These are phyloP conservation scores for Besnoitia besnoiti DNA, from an alignment of 169 alveolate genomes.

Conservation along the genomic window DNA sequence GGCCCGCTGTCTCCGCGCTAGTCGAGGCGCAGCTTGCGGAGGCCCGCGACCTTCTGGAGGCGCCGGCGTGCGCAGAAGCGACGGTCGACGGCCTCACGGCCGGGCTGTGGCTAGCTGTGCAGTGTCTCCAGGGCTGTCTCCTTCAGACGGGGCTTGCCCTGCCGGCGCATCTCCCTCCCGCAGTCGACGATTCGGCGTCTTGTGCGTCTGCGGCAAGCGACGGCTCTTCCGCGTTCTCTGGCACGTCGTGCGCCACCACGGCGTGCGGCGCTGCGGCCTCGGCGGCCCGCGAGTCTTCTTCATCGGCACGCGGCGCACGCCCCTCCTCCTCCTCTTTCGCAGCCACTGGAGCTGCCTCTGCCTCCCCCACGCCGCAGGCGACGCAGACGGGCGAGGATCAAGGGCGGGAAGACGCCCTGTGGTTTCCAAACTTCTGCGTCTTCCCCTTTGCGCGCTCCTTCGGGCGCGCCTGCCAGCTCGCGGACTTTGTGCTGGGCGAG, in stretches of 20 bases:
- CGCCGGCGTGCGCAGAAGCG: neutral
- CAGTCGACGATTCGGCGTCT: too few relatives aligned
- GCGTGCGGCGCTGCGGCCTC: too few relatives aligned
- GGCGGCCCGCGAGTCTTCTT: too few relatives aligned
- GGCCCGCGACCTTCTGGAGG: neutral
- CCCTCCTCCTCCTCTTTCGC: too few relatives aligned
- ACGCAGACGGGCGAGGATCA: too few relatives aligned
- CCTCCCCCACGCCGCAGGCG: too few relatives aligned
- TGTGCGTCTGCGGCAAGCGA: too few relatives aligned
- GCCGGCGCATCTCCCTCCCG: neutral
- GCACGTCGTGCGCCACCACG: too few relatives aligned
- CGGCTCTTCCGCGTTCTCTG: too few relatives aligned
- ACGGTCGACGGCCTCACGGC: neutral
- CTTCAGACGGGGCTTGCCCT: neutral
- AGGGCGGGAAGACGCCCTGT: too few relatives aligned
- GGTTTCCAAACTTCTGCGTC: neutral
- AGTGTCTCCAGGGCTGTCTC: neutral
- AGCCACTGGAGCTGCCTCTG: too few relatives aligned
- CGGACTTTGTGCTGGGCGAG: slow-evolving; percentile 10
- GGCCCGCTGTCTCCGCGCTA: neutral
- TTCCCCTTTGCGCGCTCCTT: slow-evolving; percentile 1
- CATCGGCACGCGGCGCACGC: too few relatives aligned
- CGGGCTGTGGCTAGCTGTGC: neutral
- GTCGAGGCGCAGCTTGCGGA: neutral
- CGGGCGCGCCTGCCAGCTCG: slow-evolving; percentile 18